Conservation (phyloP, 345 rosid genomes). For the Fremontodendron californicum region DNA sequence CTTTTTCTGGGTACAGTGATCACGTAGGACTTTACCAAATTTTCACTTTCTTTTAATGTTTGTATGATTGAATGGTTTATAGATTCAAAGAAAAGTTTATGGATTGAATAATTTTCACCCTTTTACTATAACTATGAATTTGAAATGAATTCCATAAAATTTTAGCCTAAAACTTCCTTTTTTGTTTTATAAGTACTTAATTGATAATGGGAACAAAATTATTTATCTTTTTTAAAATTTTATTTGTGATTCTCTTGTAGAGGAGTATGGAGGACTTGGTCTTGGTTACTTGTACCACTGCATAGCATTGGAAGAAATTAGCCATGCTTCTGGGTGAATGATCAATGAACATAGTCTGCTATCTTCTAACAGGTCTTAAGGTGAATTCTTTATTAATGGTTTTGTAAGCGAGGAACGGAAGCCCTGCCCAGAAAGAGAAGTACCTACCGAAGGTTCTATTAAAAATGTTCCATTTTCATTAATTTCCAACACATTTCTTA, state of each 20-base stretch:
- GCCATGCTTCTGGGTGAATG: constrained; percentile 88
- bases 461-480: neutral
- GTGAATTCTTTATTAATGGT: neutral
- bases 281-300: constrained; percentile 96
- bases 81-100: too few relatives aligned
- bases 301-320: constrained; percentile 86
- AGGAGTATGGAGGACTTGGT: constrained; percentile 95
- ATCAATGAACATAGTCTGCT: constrained; percentile 21
- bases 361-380: neutral
- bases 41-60: too few relatives aligned
- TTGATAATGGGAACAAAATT: too few relatives aligned
- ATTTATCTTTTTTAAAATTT: too few relatives aligned
- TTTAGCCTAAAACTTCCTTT: too few relatives aligned
- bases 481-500: neutral
- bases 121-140: too few relatives aligned
- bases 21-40: too few relatives aligned
- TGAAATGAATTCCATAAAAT: too few relatives aligned
- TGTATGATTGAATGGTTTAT: too few relatives aligned
- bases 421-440: constrained; percentile 67
- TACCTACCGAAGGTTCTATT: constrained; percentile 78
- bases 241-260: constrained; percentile 43
- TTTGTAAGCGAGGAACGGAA: constrained; percentile 81
- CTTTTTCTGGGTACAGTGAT: too few relatives aligned
- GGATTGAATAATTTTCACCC: too few relatives aligned
- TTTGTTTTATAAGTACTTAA: too few relatives aligned